Conservation (phyloP, 768 basidiomycete genomes). For the Obba rivulosa region DNA sequence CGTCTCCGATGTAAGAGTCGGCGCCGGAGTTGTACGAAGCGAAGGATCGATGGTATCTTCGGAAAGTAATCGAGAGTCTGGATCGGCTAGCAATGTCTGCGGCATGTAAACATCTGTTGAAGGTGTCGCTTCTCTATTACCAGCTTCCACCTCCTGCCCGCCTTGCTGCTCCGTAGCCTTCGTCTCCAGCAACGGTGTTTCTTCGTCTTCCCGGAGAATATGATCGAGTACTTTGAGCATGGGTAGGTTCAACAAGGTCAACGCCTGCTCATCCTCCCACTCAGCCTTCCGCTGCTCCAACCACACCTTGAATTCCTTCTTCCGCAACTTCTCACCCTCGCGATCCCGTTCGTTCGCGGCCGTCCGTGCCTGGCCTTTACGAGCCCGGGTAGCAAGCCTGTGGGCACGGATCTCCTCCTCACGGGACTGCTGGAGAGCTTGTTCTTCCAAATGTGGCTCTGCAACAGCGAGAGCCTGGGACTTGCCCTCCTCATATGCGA, state of each 20-base stretch:
- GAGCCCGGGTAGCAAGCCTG: conserved; percentile 16
- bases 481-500: conserved; percentile 41
- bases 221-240: conserved; percentile 32
- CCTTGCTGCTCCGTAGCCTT: not conserved
- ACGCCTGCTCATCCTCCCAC: conserved; percentile 26
- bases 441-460: conserved; percentile 27
- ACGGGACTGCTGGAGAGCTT: conserved; percentile 15
- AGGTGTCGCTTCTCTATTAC: not conserved
- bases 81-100: not conserved
- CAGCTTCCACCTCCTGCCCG: no score
- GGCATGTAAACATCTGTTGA: not conserved
- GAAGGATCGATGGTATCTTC: conserved; percentile 27
- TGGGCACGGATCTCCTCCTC: conserved; percentile 11
- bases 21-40: conserved; percentile 12
- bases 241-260: conserved; percentile 22
- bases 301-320: conserved; percentile 18
- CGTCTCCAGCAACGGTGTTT: conserved; percentile 5
- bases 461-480: conserved; percentile 25
- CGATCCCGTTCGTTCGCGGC: conserved; percentile 16
- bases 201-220: conserved; percentile 28
- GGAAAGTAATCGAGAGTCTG: not conserved
- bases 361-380: conserved; percentile 13
- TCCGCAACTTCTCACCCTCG: conserved; percentile 23
- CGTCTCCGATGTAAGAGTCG: not conserved
- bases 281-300: conserved; percentile 11